Base-by-base conservation (phyloP, 78 protist genomes). In the slime mould (Dictyostelium discoideum) region DNA sequence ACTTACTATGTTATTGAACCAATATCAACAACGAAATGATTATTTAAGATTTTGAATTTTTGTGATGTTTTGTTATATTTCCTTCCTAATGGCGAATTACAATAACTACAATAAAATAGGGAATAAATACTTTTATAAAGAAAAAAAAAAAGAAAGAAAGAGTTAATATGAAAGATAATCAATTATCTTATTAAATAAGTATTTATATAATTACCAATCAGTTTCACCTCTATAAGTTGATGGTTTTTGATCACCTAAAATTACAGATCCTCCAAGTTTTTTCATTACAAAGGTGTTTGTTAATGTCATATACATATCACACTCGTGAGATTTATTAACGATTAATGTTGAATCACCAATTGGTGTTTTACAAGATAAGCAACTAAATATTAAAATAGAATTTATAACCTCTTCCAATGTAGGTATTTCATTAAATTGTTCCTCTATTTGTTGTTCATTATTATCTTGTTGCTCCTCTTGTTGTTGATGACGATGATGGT, bases 261-360 rank as follows among this genome's bases (percentile, higher is more conserved):
- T 18, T 6, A 76, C 54, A 6, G 40, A 7, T 18, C 14, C 13
- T 76, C 48, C 46, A 37, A 76, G 44, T 39, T 76, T 76, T 26
- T 39, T 37, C 46, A 76, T 32, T 14, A 76, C 6, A 20, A 26
- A 76, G 14, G 8, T 9, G 1, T 39, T 76, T 6, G 22, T 18
- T 76, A 76, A 76, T 18, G 44, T 39, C 82, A 76, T 76, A 76
- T 37, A 76, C 18, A 76, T 3, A 32, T 76, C 82, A 10, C 40
- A 16, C 3, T 24, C 40, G 16, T 37, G 42, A 76, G 24, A 18
- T 37, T 32, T 18, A 5, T 39, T 32, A 16, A 76, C 54, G 10
- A 76, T 32, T 39, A 76, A 18, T 76, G 82, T 76, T 16, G 82
- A 76, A 39, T 76, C 82, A 18, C 82, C 82, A 37, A 76, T 29